These are phyloP conservation scores for Sparassis latifolia DNA, from an alignment of 1,284 basidiomycete species.

Conservation along the genomic window DNA sequence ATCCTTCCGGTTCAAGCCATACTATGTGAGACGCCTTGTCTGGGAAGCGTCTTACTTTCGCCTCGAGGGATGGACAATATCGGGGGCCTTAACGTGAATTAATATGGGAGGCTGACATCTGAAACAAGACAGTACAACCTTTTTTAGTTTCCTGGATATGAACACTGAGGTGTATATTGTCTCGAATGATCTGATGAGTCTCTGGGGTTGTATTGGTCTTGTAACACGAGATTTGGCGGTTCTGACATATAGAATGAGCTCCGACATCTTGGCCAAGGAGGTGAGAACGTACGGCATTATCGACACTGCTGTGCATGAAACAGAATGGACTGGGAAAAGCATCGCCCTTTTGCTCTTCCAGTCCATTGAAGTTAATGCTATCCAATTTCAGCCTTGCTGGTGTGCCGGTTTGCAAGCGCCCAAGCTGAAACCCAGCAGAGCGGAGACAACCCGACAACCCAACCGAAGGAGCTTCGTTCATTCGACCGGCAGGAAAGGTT, in stretches of 20 bases:
- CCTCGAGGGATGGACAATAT: constrained; percentile 87
- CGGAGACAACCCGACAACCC: constrained; percentile 73
- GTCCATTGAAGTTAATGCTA: constrained; percentile 61
- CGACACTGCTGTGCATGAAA: constrained; percentile 33
- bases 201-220: constrained; percentile 66
- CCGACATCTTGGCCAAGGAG: background rate
- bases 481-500: constrained; percentile 77
- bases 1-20: constrained; percentile 91
- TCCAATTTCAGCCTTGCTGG: constrained; percentile 12
- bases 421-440: constrained; percentile 73
- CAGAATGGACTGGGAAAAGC: constrained; percentile 52
- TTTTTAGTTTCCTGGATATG: constrained; percentile 87
- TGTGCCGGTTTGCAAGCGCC: constrained; percentile 85
- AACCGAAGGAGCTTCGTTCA: constrained; percentile 67
- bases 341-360: constrained; percentile 61
- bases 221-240: constrained; percentile 68
- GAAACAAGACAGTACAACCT: constrained; percentile 33
- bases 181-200: constrained; percentile 70
- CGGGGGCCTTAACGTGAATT: constrained; percentile 55
- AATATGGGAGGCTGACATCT: background rate
- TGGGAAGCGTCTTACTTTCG: constrained; percentile 78
- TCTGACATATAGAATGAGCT: constrained; percentile 31
- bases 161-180: constrained; percentile 70
- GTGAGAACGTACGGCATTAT: constrained; percentile 31
- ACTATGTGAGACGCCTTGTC: constrained; percentile 69